Evolutionary conservation across 2,329 filamentous ascomycete species (phyloP).

Genomic region (Geosmithia putterillii): DNA sequence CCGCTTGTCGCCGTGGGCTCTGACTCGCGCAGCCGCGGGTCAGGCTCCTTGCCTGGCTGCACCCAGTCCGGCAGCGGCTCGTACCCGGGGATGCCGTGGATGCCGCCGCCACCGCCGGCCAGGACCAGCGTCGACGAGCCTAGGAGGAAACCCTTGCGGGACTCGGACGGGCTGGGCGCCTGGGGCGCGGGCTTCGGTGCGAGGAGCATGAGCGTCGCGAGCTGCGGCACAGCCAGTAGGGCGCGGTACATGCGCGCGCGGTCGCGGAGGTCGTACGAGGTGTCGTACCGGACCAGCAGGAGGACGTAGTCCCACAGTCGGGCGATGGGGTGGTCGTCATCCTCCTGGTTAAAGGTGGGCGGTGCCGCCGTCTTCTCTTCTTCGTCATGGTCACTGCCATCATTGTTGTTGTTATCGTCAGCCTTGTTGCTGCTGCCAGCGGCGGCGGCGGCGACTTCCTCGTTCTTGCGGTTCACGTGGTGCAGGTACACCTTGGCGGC

Average conservation of each 20-base stretch:
- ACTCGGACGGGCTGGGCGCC: conserved; percentile 78
- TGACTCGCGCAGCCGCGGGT: conserved; percentile 56
- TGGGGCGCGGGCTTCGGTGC: conserved; percentile 92
- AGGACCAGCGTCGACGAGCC: conserved; percentile 81
- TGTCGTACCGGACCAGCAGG: conserved; percentile 80
- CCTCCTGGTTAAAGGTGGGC: too few species aligned
- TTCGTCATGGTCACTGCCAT: conserved; percentile 10
- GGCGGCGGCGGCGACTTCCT: conserved; percentile 18
- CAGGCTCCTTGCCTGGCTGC: conserved; percentile 63
- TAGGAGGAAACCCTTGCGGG: conserved; percentile 62
- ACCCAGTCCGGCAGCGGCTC: conserved; percentile 78
- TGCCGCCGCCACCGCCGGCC: conserved; percentile 54
- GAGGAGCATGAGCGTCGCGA: conserved; percentile 80
- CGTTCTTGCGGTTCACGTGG: conserved; percentile 56
- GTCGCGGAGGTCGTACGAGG: conserved; percentile 88
- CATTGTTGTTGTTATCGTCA: not conserved
- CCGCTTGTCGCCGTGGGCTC: conserved; percentile 6
- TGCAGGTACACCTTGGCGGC: conserved; percentile 96
- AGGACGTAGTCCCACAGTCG: conserved; percentile 77
- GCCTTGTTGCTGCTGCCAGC: not conserved
- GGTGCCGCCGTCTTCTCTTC: conserved; percentile 17
- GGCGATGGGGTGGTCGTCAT: conserved; percentile 51
- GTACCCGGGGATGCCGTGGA: conserved; percentile 69
- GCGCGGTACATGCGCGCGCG: conserved; percentile 80
- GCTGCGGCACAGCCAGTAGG: conserved; percentile 69